These are phyloP conservation scores for Moesziomyces sp. DNA, from an alignment of 1,284 basidiomycete genomes.

Conservation along the genomic window DNA sequence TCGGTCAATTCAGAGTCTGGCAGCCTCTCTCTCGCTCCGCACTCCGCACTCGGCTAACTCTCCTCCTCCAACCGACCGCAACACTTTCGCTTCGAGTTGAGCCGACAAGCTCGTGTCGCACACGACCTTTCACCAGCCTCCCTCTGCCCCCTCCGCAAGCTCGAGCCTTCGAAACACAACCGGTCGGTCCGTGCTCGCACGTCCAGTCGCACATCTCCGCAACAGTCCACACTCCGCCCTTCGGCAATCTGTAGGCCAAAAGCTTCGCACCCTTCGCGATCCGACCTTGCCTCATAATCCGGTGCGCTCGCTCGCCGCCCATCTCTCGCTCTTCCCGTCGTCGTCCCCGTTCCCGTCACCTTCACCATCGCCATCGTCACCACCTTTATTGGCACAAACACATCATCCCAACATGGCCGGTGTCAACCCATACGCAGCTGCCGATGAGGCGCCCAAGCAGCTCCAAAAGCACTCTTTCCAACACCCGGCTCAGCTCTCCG, in stretches of 20 bases:
- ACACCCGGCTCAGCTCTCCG: constrained; percentile 17
- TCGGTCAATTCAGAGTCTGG: not conserved
- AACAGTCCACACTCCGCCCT: not conserved
- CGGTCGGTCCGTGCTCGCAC: constrained; percentile 13
- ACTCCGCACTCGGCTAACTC: not conserved
- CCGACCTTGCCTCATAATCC: not conserved
- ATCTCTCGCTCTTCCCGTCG: too few relatives aligned
- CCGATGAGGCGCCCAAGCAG: constrained; percentile 4
- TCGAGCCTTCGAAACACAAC: not conserved
- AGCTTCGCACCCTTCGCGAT: not conserved
- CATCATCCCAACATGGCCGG: constrained; percentile 22
- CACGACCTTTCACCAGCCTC: constrained; percentile 1
- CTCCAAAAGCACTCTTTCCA: constrained; percentile 13
- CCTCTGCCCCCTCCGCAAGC: not conserved
- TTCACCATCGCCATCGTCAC: not conserved
- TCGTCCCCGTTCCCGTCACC: too few relatives aligned
- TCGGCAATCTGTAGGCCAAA: not conserved
- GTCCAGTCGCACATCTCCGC: not conserved
- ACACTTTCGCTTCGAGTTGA: not conserved
- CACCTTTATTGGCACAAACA: too few relatives aligned
- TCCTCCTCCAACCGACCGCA: not conserved
- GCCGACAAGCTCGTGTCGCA: too few relatives aligned
- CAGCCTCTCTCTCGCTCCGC: not conserved
- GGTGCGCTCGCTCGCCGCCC: too few relatives aligned
- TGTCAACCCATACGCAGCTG: constrained; percentile 34